phyloP scores from a whole-genome alignment of 805 yeast species.

The Geotrichum ghanense region DNA sequence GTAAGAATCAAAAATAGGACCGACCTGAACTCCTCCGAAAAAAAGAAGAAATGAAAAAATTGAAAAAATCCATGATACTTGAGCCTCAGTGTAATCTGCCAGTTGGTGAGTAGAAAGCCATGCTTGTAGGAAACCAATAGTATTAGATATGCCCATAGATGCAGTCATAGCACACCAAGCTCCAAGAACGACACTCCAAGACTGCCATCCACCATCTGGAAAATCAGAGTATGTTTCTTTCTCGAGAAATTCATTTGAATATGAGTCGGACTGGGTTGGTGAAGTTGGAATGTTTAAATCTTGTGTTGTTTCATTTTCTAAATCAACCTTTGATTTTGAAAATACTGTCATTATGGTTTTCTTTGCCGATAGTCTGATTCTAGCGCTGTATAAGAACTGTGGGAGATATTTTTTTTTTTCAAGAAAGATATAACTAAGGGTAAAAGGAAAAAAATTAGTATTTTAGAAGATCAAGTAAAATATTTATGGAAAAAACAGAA shows the following conservation, averaged over 20 bases:
- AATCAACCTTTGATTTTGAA: too few relatives aligned
- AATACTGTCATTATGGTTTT: too few relatives aligned
- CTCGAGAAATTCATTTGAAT: conserved; percentile 4
- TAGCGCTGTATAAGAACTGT: too few relatives aligned
- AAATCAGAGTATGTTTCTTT: conserved; percentile 15
- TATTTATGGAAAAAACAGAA: too few relatives aligned
- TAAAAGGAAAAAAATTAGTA: too few relatives aligned
- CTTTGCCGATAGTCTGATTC: too few relatives aligned
- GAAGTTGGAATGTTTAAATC: not conserved
- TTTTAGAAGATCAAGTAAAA: too few relatives aligned
- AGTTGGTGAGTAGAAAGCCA: conserved; percentile 46
- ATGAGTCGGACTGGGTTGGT: too few relatives aligned
- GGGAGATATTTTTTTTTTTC: too few relatives aligned
- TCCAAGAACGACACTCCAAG: conserved; percentile 45
- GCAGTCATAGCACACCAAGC: conserved; percentile 46
- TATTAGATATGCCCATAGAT: conserved; percentile 54
- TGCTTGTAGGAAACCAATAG: conserved; percentile 58
- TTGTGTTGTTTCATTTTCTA: too few relatives aligned
- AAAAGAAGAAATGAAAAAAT: conserved; percentile 27
- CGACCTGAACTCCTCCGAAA: conserved; percentile 35
- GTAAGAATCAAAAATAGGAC: conserved; percentile 47
- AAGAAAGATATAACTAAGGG: too few relatives aligned
- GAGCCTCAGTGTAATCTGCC: conserved; percentile 31
- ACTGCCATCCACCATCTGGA: conserved; percentile 45
- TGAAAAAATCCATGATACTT: conserved; percentile 46